Conservation (phyloP, 108 stramenopile species). For the Mayamaea pseudoterrestris region DNA sequence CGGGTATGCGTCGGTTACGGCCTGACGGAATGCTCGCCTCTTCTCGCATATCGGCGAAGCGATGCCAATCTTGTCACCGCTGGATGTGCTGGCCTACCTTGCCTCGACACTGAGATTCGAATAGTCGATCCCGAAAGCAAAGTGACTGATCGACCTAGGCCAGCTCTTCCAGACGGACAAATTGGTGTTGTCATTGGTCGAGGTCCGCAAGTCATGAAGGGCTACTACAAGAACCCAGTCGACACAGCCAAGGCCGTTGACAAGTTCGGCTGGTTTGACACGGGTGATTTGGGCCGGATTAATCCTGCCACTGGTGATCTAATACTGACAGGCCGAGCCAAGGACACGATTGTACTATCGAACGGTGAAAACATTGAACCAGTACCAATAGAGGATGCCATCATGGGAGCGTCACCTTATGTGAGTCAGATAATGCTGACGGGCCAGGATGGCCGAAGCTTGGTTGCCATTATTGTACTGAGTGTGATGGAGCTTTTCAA, state of each 20-base stretch:
- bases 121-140: conserved; percentile 60
- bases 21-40: conserved; percentile 81
- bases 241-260: conserved; percentile 70
- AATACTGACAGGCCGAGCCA: conserved; percentile 79
- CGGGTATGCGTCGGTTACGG: conserved; percentile 84
- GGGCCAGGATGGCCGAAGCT: conserved; percentile 79
- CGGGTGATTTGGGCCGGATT: conserved; percentile 81
- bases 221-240: conserved; percentile 82
- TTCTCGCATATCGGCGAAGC: conserved; percentile 53
- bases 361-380: conserved; percentile 89
- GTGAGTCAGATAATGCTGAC: conserved; percentile 91
- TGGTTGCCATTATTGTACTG: conserved; percentile 71
- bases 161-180: conserved; percentile 43
- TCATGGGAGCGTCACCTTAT: conserved; percentile 43
- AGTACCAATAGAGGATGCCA: conserved; percentile 67
- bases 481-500: conserved; percentile 62
- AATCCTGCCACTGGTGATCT: conserved; percentile 82
- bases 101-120: conserved; percentile 63
- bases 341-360: conserved; percentile 86
- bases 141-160: too few species aligned
- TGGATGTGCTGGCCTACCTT: conserved; percentile 71
- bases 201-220: conserved; percentile 85
- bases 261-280: conserved; percentile 81
- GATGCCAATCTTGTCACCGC: conserved; percentile 60
- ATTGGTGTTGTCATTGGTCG: conserved; percentile 62